Evolutionary conservation across 2,329 filamentous ascomycete genomes (phyloP).

Genomic region (Sclerotiophoma versabilis): DNA sequence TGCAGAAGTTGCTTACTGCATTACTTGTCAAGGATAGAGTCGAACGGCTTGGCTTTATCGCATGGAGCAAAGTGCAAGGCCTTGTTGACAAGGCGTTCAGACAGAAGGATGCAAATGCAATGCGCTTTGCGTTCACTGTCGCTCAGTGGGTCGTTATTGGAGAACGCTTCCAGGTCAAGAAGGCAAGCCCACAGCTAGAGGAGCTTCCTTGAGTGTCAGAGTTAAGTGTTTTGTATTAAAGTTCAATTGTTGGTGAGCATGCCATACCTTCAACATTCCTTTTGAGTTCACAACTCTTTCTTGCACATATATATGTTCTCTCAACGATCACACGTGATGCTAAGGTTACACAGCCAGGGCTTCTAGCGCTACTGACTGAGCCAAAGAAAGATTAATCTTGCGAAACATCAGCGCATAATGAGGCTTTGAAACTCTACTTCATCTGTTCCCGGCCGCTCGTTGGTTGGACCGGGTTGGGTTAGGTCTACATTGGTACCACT

Average conservation of each 20-base stretch:
- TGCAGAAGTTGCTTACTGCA: conserved; percentile 47
- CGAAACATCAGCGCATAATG: too few species aligned
- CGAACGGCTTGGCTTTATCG: conserved; percentile 38
- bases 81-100: conserved; percentile 19
- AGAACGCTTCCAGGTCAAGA: conserved; percentile 53
- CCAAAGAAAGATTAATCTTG: too few species aligned
- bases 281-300: too few species aligned
- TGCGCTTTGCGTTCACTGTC: conserved; percentile 50
- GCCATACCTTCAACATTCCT: neutral
- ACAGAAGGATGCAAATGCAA: conserved; percentile 39
- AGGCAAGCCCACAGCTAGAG: neutral
- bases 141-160: conserved; percentile 56
- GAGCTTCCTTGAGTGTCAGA: neutral
- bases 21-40: conserved; percentile 35
- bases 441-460: too few species aligned
- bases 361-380: too few species aligned
- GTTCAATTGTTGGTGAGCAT: neutral
- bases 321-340: too few species aligned
- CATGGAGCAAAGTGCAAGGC: conserved; percentile 44
- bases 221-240: neutral
- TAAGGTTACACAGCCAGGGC: too few species aligned
- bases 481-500: neutral
- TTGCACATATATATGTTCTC: too few species aligned
- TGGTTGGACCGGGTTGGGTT: too few species aligned
- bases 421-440: too few species aligned